Evolutionary conservation across 306 rosid genomes (phyloP).

Genomic region (Quercus bicolor): DNA sequence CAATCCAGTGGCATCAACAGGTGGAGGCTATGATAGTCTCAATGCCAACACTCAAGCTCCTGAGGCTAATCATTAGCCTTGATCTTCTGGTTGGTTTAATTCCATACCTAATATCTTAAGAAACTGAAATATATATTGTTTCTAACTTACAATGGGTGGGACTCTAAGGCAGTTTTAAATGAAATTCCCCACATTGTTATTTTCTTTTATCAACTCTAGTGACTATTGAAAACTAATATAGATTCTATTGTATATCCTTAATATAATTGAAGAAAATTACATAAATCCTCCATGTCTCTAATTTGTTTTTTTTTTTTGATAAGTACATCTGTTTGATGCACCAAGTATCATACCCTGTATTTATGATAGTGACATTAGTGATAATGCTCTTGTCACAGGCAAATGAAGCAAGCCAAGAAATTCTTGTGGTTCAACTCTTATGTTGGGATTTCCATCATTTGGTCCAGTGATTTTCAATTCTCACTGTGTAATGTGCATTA

Average conservation of each 20-base stretch:
- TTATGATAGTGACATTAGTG: background rate
- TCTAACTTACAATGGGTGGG: background rate
- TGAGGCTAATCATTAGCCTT: slow-evolving; percentile 38
- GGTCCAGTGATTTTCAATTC: background rate
- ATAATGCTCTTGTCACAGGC: background rate
- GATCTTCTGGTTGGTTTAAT: slow-evolving; percentile 10
- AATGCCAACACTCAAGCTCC: slow-evolving; percentile 35
- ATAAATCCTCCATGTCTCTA: background rate
- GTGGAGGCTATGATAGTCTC: slow-evolving; percentile 49
- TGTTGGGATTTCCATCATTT: background rate
- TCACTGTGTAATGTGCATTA: background rate
- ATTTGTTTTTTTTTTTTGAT: background rate
- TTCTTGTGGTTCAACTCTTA: background rate
- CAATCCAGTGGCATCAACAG: slow-evolving; percentile 33
- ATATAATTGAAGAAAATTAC: background rate
- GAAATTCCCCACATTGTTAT: background rate
- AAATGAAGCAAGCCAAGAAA: background rate
- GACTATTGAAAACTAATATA: background rate
- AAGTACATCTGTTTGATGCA: background rate
- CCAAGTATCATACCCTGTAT: background rate
- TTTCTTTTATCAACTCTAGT: background rate
- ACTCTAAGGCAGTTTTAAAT: background rate
- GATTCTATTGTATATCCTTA: background rate
- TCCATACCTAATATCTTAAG: background rate
- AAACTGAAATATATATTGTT: background rate